Percentiles rank a stretch among this genome's conserved stretches.
Conservation (phyloP, 1,139 yeast species). For the Entelexis paramagnoliae region DNA sequence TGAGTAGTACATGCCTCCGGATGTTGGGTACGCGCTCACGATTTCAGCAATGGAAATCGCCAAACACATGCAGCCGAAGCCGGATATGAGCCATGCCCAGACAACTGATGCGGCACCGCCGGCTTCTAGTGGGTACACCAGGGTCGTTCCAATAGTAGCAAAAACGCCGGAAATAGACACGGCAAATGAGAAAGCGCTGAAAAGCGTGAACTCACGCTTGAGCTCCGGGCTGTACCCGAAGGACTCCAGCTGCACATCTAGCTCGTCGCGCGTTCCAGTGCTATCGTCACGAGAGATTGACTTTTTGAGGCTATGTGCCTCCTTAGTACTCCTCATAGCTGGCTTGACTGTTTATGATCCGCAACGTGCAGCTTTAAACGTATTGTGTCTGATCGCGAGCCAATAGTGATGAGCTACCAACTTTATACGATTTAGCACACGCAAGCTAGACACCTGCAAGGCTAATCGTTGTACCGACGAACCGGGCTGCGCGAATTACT, state of each 20-base stretch:
- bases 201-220: constrained; percentile 42
- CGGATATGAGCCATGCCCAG: constrained; percentile 25
- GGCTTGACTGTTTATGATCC: background rate
- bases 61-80: constrained; percentile 39
- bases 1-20: constrained; percentile 57
- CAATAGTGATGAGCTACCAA: background rate
- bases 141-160: constrained; percentile 24
- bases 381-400: background rate
- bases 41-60: constrained; percentile 56
- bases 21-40: constrained; percentile 58
- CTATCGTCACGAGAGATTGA: background rate
- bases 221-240: constrained; percentile 68
- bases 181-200: constrained; percentile 24
- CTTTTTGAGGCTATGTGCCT: background rate
- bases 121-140: constrained; percentile 21
- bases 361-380: too few relatives aligned
- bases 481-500: background rate
- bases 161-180: constrained; percentile 25
- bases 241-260: constrained; percentile 32
- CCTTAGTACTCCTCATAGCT: background rate
- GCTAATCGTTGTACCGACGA: background rate
- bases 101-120: constrained; percentile 24
- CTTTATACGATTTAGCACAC: background rate
- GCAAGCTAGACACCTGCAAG: background rate
- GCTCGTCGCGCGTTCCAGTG: background rate